Evolutionary conservation across 106 monocot species (phyloP).

Genomic region (Dioscorea alata): DNA sequence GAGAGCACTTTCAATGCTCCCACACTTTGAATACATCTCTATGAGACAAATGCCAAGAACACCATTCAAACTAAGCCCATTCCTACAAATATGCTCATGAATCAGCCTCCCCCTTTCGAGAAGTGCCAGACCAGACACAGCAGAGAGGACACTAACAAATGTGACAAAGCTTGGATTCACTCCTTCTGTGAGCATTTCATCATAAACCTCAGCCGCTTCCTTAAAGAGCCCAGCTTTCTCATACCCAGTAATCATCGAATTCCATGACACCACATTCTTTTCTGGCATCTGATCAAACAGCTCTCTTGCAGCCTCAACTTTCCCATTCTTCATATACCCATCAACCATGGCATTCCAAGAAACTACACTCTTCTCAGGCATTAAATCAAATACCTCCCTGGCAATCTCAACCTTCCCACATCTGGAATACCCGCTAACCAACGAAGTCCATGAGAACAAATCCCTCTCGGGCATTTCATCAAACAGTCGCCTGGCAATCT

Average conservation of each 20-base stretch:
- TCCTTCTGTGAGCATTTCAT: constrained; percentile 3
- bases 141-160: constrained; percentile 15
- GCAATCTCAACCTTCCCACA: constrained; percentile 2
- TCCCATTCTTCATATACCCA: constrained; percentile 25
- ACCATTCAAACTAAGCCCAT: constrained; percentile 12
- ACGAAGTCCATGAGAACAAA: constrained; percentile 11
- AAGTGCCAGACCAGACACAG: constrained; percentile 11
- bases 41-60: constrained; percentile 18
- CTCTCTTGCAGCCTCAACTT: constrained; percentile 14
- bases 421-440: constrained; percentile 20
- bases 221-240: constrained; percentile 5
- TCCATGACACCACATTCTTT: constrained; percentile 27
- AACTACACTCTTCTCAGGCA: constrained; percentile 4
- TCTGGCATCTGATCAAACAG: constrained; percentile 20
- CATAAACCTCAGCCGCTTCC: constrained; percentile 5
- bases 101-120: constrained; percentile 10
- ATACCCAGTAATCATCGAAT: constrained; percentile 17
- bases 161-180: constrained; percentile 1
- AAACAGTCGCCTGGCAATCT: constrained; percentile 5
- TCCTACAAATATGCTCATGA: constrained; percentile 1
- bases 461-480: constrained; percentile 16
- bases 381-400: constrained; percentile 10
- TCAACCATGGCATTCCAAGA: constrained; percentile 40
- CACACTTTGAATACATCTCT: constrained; percentile 26
- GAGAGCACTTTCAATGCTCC: constrained; percentile 14